Base-by-base conservation (phyloP, 2,329 filamentous ascomycete genomes). In the Tolypocladium tundrense region DNA sequence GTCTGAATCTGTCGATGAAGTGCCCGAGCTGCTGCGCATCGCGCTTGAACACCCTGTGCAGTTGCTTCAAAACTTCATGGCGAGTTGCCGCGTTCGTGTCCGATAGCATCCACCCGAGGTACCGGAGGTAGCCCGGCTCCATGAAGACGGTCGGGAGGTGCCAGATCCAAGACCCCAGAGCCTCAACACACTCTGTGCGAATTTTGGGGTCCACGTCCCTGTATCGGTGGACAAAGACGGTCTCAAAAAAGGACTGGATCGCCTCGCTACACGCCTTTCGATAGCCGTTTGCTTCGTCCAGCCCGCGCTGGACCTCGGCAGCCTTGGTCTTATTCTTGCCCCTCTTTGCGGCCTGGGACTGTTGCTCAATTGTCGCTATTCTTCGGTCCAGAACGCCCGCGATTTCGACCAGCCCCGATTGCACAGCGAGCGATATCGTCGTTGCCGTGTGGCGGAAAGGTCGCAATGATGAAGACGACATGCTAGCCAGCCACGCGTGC, bases 391-490 rank as follows among this genome's bases (percentile, higher is more conserved):
- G 80, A 39, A 86, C 83, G 57, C 83, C 83, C 13, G 88, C 88
- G 40, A 93, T 79, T 53, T 84, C 79, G 62, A 91, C 92, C 33
- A 97, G 77, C 0, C 89, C 84, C 40, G 85, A 90, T 58, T 90
- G 87, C 62, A 96, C 87, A 19, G 90, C 82, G 40, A 97, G 77
- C 1, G 90, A 87, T 31, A 93, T 87, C 0, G 94, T 87, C 1
- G 93, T 96, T 1, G 92, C 89, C 0, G 94, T 99, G 72, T 99
- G 94, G 62, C 94, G 84, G 73, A 99, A 97, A 1, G 94, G 91
- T 57, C 94, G 86, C 61, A 93, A 86, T 4, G 85, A 82, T 0
- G 91, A 92, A 4, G 91, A 94, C 3, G 93, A 94, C 88, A 99
- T 90, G 59, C 90, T 88, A 43, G 87, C 87, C 60, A 97, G 80